phyloP scores from a whole-genome alignment of 306 rosid species.

The Oxytropis ochrocephala region DNA sequence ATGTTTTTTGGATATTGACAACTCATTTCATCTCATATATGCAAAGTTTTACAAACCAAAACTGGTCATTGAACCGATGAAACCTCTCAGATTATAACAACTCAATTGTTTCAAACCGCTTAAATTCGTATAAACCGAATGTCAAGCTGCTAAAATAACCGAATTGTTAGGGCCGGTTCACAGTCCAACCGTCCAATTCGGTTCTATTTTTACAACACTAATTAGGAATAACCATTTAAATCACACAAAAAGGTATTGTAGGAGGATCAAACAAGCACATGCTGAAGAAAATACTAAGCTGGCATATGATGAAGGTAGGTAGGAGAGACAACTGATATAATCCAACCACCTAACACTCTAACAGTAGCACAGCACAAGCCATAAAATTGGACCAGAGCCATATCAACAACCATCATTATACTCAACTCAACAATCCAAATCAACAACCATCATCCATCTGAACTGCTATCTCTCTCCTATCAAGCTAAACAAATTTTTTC shows the following conservation, averaged over 20 bases:
- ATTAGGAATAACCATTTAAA: too few species aligned
- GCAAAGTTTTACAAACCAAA: too few species aligned
- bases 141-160: too few species aligned
- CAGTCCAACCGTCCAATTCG: too few species aligned
- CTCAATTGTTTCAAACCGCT: too few species aligned
- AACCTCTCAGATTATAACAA: too few species aligned
- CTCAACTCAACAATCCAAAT: constrained; percentile 28
- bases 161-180: too few species aligned
- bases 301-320: constrained; percentile 21
- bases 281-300: not conserved
- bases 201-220: too few species aligned
- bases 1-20: constrained; percentile 5
- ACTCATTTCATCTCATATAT: not conserved
- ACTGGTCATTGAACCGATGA: too few species aligned
- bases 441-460: constrained; percentile 23
- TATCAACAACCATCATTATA: constrained; percentile 16
- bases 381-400: constrained; percentile 10
- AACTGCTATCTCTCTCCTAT: constrained; percentile 19
- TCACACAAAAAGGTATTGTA: not conserved
- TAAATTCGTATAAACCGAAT: too few species aligned
- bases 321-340: constrained; percentile 23
- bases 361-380: constrained; percentile 19
- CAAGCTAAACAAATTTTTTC: not conserved
- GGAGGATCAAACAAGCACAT: not conserved
- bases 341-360: constrained; percentile 22